These are phyloP conservation scores for Endothia cerciana DNA, from an alignment of 2,329 filamentous ascomycete genomes.

Conservation along the genomic window DNA sequence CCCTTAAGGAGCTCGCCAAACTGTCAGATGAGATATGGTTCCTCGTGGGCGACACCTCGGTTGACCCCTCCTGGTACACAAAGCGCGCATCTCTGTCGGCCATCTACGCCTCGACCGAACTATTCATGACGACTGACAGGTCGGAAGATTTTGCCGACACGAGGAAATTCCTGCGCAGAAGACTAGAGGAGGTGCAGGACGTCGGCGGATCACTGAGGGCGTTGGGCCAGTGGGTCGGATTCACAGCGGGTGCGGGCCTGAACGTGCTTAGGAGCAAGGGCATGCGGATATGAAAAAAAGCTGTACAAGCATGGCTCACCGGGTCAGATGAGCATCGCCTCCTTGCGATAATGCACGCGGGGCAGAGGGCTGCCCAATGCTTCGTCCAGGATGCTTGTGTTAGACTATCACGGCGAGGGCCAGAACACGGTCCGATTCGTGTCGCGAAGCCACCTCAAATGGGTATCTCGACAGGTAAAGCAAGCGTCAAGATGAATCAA, in stretches of 20 bases:
- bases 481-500: background rate
- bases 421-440: background rate
- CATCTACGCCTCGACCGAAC: slow-evolving; percentile 73
- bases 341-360: background rate
- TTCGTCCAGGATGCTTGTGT: background rate
- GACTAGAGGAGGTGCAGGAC: slow-evolving; percentile 70
- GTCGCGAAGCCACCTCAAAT: background rate
- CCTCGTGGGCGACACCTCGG: slow-evolving; percentile 77
- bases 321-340: background rate
- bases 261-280: slow-evolving; percentile 90
- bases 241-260: slow-evolving; percentile 74
- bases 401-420: background rate
- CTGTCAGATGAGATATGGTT: slow-evolving; percentile 94
- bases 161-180: slow-evolving; percentile 75
- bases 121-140: slow-evolving; percentile 92
- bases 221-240: slow-evolving; percentile 78
- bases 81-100: slow-evolving; percentile 61
- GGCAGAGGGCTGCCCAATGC: background rate
- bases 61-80: slow-evolving; percentile 87
- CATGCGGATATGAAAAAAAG: slow-evolving; percentile 66
- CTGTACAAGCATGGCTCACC: background rate
- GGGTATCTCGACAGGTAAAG: slow-evolving; percentile 6
- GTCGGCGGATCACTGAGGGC: slow-evolving; percentile 66
- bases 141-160: slow-evolving; percentile 77
- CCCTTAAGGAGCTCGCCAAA: slow-evolving; percentile 76